Evolutionary conservation across 2,329 filamentous ascomycete species (phyloP).

Genomic region (Chaetomium olivaceum): DNA sequence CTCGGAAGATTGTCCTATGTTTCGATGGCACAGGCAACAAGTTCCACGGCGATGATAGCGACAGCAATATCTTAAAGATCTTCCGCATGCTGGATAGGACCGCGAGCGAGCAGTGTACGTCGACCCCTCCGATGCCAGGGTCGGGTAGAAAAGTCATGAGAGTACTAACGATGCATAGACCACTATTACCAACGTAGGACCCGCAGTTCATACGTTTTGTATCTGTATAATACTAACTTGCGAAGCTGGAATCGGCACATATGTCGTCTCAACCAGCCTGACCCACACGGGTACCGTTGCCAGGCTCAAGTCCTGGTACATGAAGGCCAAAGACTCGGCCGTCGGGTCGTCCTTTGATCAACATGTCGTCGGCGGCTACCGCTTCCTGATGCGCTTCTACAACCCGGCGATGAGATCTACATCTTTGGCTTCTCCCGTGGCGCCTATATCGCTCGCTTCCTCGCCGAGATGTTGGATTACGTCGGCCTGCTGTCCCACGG

Average conservation of each 20-base stretch:
- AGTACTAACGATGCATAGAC: background rate
- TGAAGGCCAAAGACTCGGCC: conserved; percentile 76
- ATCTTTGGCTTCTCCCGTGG: conserved; percentile 75
- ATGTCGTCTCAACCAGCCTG: conserved; percentile 62
- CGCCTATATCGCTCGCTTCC: conserved; percentile 71
- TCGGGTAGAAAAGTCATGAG: background rate
- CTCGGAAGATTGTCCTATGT: conserved; percentile 57
- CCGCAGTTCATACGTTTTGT: conserved; percentile 33
- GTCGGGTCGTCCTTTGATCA: conserved; percentile 78
- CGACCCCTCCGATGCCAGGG: background rate
- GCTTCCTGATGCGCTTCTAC: conserved; percentile 76
- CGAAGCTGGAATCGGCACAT: conserved; percentile 70
- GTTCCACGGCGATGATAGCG: conserved; percentile 62
- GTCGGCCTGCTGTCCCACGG: conserved; percentile 77
- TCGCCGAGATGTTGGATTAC: conserved; percentile 83
- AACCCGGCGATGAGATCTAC: conserved; percentile 63
- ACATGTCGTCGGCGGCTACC: conserved; percentile 81
- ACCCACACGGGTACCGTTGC: conserved; percentile 58
- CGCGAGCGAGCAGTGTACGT: conserved; percentile 58
- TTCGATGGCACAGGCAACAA: conserved; percentile 67
- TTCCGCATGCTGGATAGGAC: conserved; percentile 68
- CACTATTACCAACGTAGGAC: conserved; percentile 13
- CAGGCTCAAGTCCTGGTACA: conserved; percentile 65
- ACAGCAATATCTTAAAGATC: conserved; percentile 69
- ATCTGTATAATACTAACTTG: conserved; percentile 4